Evolutionary conservation across 176 grass and related monocot species (phyloP), one percentile per base, ranked within the genome.

Genomic region (Hordeum vulgare): DNA sequence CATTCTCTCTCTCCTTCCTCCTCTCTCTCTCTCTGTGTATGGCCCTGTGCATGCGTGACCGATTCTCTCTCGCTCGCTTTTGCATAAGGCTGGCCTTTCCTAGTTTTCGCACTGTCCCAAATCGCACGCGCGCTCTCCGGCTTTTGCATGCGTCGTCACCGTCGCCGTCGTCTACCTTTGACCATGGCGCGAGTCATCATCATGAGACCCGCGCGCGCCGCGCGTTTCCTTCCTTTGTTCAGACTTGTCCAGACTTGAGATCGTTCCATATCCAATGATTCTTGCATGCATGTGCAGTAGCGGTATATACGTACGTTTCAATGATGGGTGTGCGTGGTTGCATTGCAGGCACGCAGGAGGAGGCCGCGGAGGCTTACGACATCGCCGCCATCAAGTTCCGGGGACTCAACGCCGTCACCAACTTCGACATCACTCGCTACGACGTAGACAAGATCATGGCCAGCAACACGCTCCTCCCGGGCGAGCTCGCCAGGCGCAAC

Each of bases 391-490:
- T 99, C 69, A 99, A 99, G 74, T 99, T 99, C 71, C 87, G 97
- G 3, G 91, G 97, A 0, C 86, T 96, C 39, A 99, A 99, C 79
- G 97, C 97, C 35, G 97, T 99, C 60, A 99, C 97, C 4, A 99
- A 99, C 89, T 99, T 99, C 75, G 91, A 96, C 85, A 94, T 99
- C 86, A 92, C 97, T 37, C 87, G 97, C 36, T 99, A 99, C 73
- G 89, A 99, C 65, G 97, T 94, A n/a, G 91, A 99, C 72, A 96
- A 89, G 84, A 99, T 99, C 85, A 96, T 99, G 97, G 97, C 89
- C 18, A 99, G 97, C 78, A 96, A 82, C 89, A 99, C 93, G 18
- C 93, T 99, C 21, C 91, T 99, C 3, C 84, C 91, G 0, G 83
- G 83, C 6, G 97, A 99, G 3, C 89, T 90, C 29, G 97, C 97